A percentile compares a stretch with the other conserved stretches of the same genome.
Conservation (phyloP, 768 basidiomycete genomes). For the Suillus tomentosus region DNA sequence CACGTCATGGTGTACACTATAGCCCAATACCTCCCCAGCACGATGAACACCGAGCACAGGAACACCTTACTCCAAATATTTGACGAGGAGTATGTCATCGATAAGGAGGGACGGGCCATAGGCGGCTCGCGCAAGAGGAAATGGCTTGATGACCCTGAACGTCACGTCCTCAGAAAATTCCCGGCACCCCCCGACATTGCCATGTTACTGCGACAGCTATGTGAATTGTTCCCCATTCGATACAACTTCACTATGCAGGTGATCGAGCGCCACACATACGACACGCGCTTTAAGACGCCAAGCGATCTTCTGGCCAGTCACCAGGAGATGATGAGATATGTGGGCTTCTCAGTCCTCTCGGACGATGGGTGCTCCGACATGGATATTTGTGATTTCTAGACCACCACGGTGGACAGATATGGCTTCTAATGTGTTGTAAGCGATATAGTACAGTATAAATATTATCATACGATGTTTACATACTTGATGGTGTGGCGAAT, state of each 20-base stretch:
- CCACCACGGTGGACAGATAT: background rate
- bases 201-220: background rate
- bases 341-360: background rate
- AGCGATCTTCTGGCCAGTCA: background rate
- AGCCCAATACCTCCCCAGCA: constrained; percentile 19
- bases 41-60: background rate
- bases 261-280: background rate
- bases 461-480: constrained; percentile 2
- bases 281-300: background rate
- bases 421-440: background rate
- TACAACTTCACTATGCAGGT: background rate
- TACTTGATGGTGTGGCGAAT: background rate
- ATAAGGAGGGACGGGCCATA: background rate
- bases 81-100: background rate
- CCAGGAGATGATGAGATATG: background rate
- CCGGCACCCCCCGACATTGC: background rate
- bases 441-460: constrained; percentile 5
- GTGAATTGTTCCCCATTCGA: background rate
- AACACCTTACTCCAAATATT: background rate
- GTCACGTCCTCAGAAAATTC: background rate
- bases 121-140: background rate
- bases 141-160: background rate
- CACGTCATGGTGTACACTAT: constrained; percentile 17
- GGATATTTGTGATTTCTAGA: background rate
- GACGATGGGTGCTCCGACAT: background rate